Percentiles rank a stretch among this genome's conserved stretches.
phyloP scores from a whole-genome alignment of 2,329 filamentous ascomycete species.

The Orbilia brochopaga region DNA sequence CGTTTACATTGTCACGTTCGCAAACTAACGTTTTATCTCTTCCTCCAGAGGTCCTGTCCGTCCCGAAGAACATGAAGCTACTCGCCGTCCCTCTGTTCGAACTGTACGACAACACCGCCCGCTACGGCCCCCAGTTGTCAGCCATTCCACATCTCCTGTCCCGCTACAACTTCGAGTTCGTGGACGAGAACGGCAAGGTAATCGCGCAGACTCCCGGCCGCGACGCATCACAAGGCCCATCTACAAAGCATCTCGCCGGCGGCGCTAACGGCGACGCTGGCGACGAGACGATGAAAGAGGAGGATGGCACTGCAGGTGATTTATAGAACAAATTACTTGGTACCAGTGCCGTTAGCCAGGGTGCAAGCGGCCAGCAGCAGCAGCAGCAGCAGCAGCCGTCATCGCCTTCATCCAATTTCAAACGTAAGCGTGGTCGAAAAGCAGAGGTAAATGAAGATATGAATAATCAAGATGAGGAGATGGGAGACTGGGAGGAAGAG shows the following conservation, averaged over 20 bases:
- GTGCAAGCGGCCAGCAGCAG: not conserved
- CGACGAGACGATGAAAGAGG: slow-evolving; percentile 49
- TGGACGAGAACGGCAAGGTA: slow-evolving; percentile 88
- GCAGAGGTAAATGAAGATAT: too few relatives aligned
- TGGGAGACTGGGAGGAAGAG: slow-evolving; percentile 21
- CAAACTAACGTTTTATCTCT: not conserved
- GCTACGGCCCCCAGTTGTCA: slow-evolving; percentile 93
- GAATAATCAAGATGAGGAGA: not conserved
- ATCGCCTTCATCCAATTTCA: too few relatives aligned
- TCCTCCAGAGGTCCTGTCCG: slow-evolving; percentile 80
- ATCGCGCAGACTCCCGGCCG: slow-evolving; percentile 82
- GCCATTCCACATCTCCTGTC: slow-evolving; percentile 95
- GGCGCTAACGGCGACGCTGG: slow-evolving; percentile 20
- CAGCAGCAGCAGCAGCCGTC: not conserved
- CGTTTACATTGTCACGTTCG: not conserved
- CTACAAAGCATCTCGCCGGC: slow-evolving; percentile 38
- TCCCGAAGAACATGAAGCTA: slow-evolving; percentile 99
- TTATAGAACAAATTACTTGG: slow-evolving; percentile 35
- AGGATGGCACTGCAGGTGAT: slow-evolving; percentile 38
- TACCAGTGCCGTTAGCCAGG: not conserved
- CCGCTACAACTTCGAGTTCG: slow-evolving; percentile 95
- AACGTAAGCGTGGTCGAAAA: too few relatives aligned
- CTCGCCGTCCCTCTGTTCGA: slow-evolving; percentile 96
- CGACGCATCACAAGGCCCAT: slow-evolving; percentile 13
- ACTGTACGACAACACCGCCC: slow-evolving; percentile 93